Conservation (phyloP, 805 yeast species). For the Candida palmyrensis region DNA sequence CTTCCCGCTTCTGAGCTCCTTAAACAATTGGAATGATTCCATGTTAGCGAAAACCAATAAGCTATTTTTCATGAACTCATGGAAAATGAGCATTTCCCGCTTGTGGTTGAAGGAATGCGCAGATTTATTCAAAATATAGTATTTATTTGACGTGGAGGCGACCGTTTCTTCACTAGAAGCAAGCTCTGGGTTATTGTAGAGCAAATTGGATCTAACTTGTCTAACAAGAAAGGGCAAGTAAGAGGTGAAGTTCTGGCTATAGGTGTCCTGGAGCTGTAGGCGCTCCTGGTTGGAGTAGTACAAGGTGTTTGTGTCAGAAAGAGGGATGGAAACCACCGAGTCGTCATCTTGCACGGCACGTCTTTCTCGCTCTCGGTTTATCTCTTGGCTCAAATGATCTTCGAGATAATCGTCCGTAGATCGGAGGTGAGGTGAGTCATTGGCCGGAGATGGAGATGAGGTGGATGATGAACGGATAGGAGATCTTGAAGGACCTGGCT, state of each 20-base stretch:
- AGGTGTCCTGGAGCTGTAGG: conserved; percentile 31
- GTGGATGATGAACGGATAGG: neutral
- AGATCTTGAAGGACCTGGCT: conserved; percentile 3
- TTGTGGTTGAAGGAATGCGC: conserved; percentile 20
- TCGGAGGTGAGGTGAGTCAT: too few relatives aligned
- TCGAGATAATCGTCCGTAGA: too few relatives aligned
- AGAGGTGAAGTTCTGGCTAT: conserved; percentile 30
- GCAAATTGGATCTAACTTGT: conserved; percentile 20
- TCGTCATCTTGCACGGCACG: neutral
- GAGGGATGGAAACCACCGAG: conserved; percentile 14
- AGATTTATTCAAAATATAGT: conserved; percentile 15
- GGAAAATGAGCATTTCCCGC: conserved; percentile 25
- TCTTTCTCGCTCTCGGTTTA: neutral
- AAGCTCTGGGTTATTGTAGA: conserved; percentile 10
- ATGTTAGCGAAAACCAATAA: conserved; percentile 25
- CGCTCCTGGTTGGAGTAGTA: conserved; percentile 16
- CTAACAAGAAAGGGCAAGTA: conserved; percentile 36
- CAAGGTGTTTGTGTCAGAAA: conserved; percentile 37
- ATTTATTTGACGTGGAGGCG: conserved; percentile 2
- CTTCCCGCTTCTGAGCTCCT: conserved; percentile 15
- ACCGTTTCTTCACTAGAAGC: conserved; percentile 1
- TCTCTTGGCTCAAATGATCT: too few relatives aligned
- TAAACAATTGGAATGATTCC: conserved; percentile 26
- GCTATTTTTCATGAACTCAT: conserved; percentile 25
- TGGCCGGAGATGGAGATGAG: neutral